These are phyloP conservation scores for Leucosporidium creatinivorum DNA, from an alignment of 768 basidiomycete genomes.

Conservation along the genomic window DNA sequence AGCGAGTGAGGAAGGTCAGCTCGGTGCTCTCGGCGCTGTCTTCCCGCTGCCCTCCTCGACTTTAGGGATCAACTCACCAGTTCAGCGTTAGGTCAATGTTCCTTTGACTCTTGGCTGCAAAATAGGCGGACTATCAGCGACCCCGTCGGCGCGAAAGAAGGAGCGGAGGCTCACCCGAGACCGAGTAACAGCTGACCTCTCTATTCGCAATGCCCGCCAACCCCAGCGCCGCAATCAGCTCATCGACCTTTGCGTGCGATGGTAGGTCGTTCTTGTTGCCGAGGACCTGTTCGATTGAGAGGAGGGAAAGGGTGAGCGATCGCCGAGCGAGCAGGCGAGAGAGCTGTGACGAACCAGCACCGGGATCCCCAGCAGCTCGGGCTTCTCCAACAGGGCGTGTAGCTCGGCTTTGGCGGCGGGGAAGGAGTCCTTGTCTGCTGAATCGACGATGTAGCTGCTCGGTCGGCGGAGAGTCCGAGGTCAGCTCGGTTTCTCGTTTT, in stretches of 20 bases:
- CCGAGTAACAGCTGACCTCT: conserved; percentile 29
- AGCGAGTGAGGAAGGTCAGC: too few species aligned
- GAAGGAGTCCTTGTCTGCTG: conserved; percentile 23
- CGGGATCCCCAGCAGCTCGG: conserved; percentile 19
- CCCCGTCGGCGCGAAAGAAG: too few species aligned
- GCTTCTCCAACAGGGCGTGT: conserved; percentile 12
- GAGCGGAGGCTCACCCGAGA: conserved; percentile 20
- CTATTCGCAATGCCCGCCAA: conserved; percentile 16
- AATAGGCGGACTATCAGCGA: too few species aligned
- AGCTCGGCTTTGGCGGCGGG: conserved; percentile 18
- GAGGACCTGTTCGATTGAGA: conserved; percentile 18
- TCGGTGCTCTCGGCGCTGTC: too few species aligned
- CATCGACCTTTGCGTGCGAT: conserved; percentile 19
- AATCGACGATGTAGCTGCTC: conserved; percentile 18
- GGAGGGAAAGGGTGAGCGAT: neutral
- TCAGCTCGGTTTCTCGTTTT: too few species aligned
- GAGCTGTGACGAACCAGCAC: conserved; percentile 11
- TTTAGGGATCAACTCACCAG: conserved; percentile 8
- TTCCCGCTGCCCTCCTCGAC: too few species aligned
- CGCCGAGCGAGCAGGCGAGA: neutral
- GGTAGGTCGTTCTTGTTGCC: conserved; percentile 31
- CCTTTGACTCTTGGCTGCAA: conserved; percentile 22
- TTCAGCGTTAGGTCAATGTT: conserved; percentile 29
- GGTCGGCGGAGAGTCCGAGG: neutral
- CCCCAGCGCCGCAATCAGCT: conserved; percentile 18